Percentiles rank a stretch among this genome's conserved stretches.
These are phyloP conservation scores for Ceratobasidium sp. DNA, from an alignment of 1,284 basidiomycete species.

Conservation along the genomic window DNA sequence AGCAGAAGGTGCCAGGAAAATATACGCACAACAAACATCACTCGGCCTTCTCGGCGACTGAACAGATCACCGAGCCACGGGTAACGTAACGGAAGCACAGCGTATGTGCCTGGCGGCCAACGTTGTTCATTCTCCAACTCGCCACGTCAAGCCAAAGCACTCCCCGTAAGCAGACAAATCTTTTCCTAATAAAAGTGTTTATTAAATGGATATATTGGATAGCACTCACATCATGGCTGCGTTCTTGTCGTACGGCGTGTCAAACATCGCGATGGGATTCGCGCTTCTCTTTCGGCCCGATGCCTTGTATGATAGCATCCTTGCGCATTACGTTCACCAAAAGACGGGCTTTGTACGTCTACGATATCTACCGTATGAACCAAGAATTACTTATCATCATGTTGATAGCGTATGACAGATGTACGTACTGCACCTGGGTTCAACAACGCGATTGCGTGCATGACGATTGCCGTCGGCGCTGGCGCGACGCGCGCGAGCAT, in stretches of 20 bases:
- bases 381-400: not conserved
- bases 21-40: not conserved
- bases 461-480: constrained; percentile 26
- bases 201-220: too few relatives aligned
- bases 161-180: too few relatives aligned
- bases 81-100: not conserved
- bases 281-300: constrained; percentile 7
- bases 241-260: constrained; percentile 22
- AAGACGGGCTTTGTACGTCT: constrained; percentile 19
- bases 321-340: constrained; percentile 10
- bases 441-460: constrained; percentile 31
- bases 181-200: too few relatives aligned
- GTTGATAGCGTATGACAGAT: constrained; percentile 20
- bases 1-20: too few relatives aligned
- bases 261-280: constrained; percentile 23
- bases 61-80: not conserved
- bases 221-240: not conserved
- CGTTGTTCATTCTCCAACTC: not conserved
- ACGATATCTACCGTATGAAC: not conserved
- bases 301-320: constrained; percentile 11
- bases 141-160: not conserved
- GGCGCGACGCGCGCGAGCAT: constrained; percentile 20
- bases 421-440: constrained; percentile 28
- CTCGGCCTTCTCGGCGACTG: not conserved
- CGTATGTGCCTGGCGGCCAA: not conserved